Evolutionary conservation across 805 yeast species (phyloP).

Genomic region (Starmera amethionina): DNA sequence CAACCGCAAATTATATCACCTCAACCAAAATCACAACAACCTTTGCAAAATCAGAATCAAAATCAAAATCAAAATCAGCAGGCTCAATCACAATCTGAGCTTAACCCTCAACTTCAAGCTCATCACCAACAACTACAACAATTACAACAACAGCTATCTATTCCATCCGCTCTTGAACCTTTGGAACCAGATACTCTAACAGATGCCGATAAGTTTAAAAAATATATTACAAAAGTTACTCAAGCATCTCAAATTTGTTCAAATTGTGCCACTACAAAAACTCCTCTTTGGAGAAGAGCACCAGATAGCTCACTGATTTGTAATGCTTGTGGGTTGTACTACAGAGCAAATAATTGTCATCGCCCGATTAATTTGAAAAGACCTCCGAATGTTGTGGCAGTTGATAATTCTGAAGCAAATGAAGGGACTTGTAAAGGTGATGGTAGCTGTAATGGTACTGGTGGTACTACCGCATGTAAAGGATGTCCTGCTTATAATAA

Average conservation of each 20-base stretch:
- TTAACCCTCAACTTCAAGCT: neutral
- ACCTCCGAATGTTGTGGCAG: conserved; percentile 73
- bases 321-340: conserved; percentile 89
- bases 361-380: conserved; percentile 79
- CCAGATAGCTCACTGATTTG: conserved; percentile 86
- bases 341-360: conserved; percentile 84
- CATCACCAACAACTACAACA: neutral
- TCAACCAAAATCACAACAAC: no score
- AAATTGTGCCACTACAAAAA: conserved; percentile 80
- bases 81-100: no score
- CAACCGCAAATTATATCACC: no score
- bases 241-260: conserved; percentile 39
- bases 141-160: neutral
- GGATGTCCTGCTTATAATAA: conserved; percentile 83
- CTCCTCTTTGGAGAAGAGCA: conserved; percentile 90
- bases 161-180: neutral
- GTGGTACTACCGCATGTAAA: conserved; percentile 69
- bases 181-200: neutral
- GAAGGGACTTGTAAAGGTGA: conserved; percentile 19
- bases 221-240: conserved; percentile 1
- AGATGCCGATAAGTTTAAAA: neutral
- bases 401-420: conserved; percentile 31
- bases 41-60: no score
- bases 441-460: conserved; percentile 77
- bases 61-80: no score